Evolutionary conservation across 306 rosid genomes (phyloP).

Genomic region (Begonia loranthoides): DNA sequence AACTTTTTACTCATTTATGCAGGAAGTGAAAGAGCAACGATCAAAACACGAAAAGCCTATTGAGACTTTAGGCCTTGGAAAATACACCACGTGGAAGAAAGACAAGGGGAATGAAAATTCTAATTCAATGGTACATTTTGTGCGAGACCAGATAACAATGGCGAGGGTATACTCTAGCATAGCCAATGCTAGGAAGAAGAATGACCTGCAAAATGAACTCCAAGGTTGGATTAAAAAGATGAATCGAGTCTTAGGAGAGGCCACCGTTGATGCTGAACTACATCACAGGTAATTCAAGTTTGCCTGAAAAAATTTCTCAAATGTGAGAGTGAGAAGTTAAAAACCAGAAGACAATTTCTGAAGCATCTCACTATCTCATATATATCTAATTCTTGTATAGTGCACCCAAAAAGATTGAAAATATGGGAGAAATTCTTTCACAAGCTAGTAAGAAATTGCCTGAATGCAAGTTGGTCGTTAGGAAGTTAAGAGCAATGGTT

Average conservation of each 20-base stretch:
- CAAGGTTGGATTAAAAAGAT: conserved; percentile 46
- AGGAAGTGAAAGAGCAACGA: too few relatives aligned
- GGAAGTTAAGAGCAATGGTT: conserved; percentile 86
- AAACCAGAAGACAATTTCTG: neutral
- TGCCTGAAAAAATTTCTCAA: neutral
- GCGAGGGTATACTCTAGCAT: conserved; percentile 79
- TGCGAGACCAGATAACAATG: conserved; percentile 92
- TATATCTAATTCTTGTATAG: conserved; percentile 34
- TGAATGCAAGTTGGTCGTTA: conserved; percentile 76
- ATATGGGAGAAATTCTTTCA: conserved; percentile 67
- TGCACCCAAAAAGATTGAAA: conserved; percentile 50
- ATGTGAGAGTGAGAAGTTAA: neutral
- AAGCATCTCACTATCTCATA: neutral
- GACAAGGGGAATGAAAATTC: conserved; percentile 62
- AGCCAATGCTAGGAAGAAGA: conserved; percentile 52
- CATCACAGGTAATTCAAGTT: conserved; percentile 40
- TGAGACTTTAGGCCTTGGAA: conserved; percentile 65
- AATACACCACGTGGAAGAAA: conserved; percentile 92
- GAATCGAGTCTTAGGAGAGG: conserved; percentile 64
- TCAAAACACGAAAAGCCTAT: conserved; percentile 14
- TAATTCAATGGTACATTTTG: conserved; percentile 63
- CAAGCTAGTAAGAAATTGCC: conserved; percentile 64
- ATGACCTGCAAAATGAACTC: conserved; percentile 42
- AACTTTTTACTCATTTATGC: too few relatives aligned
- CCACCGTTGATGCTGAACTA: conserved; percentile 53